Conservation (phyloP, 148 eudicot genomes). For the Dysphania ambrosioides region DNA sequence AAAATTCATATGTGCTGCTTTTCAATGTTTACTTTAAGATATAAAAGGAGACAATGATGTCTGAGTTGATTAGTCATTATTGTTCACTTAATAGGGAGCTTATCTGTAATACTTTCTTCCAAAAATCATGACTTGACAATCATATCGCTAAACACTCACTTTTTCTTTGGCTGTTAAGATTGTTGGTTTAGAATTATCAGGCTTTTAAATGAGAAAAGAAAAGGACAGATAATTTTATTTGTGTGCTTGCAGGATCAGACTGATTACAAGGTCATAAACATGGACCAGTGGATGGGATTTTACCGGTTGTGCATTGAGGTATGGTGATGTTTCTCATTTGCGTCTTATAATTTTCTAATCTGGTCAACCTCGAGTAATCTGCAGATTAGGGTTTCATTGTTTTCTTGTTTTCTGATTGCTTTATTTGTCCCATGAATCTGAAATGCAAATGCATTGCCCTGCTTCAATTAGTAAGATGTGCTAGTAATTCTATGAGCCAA, state of each 20-base stretch:
- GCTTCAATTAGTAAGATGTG: neutral
- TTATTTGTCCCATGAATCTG: too few relatives aligned
- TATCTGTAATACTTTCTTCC: neutral
- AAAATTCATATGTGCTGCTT: neutral
- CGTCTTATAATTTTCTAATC: neutral
- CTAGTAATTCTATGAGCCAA: neutral
- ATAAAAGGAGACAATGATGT: neutral
- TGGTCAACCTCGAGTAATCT: neutral
- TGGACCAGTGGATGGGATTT: conserved; percentile 98
- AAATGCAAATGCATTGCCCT: neutral
- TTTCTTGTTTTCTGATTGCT: neutral
- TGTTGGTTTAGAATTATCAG: neutral
- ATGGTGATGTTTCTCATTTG: conserved; percentile 13
- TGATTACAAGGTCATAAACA: conserved; percentile 92
- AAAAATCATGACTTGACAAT: neutral
- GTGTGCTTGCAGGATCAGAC: conserved; percentile 56
- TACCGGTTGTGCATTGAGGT: conserved; percentile 91
- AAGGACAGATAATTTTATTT: neutral
- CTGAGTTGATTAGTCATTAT: neutral
- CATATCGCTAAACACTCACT: neutral
- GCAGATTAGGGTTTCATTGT: neutral
- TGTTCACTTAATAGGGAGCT: neutral
- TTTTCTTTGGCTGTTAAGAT: conserved; percentile 18
- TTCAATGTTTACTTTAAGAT: neutral
- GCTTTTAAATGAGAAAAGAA: neutral